Base-by-base conservation (phyloP, 2,329 filamentous ascomycete species). In the Penicillium griseofulvum region DNA sequence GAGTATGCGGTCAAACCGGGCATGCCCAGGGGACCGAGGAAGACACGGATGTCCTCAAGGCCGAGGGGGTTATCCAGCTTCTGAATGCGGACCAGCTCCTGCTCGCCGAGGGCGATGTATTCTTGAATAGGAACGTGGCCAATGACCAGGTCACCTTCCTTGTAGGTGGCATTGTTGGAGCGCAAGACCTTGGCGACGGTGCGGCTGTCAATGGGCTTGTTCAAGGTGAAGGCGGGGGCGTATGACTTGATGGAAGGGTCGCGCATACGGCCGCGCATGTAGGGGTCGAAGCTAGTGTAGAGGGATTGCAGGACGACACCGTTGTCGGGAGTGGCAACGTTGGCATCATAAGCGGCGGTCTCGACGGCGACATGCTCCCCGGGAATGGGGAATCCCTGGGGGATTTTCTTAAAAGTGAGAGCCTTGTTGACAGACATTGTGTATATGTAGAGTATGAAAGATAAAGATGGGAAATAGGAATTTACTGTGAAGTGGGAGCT, bases 191-290 rank as follows among this genome's bases (percentile, higher is more conserved):
- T 86, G 62, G 83, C 81, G 62, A 95, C 79, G 49, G 78, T 80
- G 62, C 73, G 73, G 74, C 87, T 92, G 62, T 74, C 76, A 59
- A 96, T 82, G 59, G 89, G 83, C 64, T 83, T 74, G 69, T 81
- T 80, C 44, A 89, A 72, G 16, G 79, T 70, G 67, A 86, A 90
- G 2, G 87, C 73, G 1, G 86, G 78, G 22, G 79, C 71, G 78
- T 91, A 94, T 10, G 88, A 91, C 75, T 88, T 84, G 69, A 76
- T 66, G 34, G 78, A 71, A 7, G 88, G 69, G 45, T 80, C 74
- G 45, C 90, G 86, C 88, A 96, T 92, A 63, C 84, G 83, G 57
- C 88, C 88, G 54, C 91, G 88, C 79, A 89, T 85, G 78, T 95
- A 96, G 2, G 91, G 91, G 73, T 96, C 91, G 76, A 88, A 88